Base-by-base conservation (phyloP, 176 grass and related monocot species). In the Eleusine indica region DNA sequence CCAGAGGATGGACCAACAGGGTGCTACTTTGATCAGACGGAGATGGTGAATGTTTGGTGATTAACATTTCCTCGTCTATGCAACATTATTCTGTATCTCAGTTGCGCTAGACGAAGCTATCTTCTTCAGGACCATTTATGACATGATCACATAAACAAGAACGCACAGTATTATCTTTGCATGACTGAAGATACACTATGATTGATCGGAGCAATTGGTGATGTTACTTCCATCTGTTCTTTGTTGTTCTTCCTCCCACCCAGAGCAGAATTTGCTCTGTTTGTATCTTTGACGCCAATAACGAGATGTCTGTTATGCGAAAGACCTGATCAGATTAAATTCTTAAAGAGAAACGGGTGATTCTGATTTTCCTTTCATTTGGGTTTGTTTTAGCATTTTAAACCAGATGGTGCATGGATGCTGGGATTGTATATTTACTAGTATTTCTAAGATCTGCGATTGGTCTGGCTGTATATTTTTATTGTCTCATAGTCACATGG, bases 11-110 rank as follows among this genome's bases (percentile, higher is more conserved):
- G 88, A 0, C 74, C 73, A 13, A 87, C 91, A 0, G 88, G 88
- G 12, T 89, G 89, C 81, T 93, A 93, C 70, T 96, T 91, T 68
- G 91, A 89, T 89, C 88, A 86, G 51, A 91, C 84, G 15, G 72
- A 74, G 13, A 62, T 89, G 75, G 83, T 78, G 43, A 58, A 83
- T 40, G 80, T 76, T 53, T 93, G 85, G 88, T 87, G 67, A 58
- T 53, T 15, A 10, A 1, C 18, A 41, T 6, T 61, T 62, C 38
- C 56, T 38, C 25, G 54, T 15, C 14, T 25, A 25, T 57, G 51
- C 6, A 21, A n/a, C 18, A 57, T 10, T 61, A 25, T 61, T 61
- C 21, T 21, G 57, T 10, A 61, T 22, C 57, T 2, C 44, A 46
- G 8, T 46, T 46, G 44, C 10, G 44, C 7, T 6, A 9, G 3